These are phyloP conservation scores for Macroventuria anomochaeta DNA, from an alignment of 2,329 filamentous ascomycete genomes.

Conservation along the genomic window DNA sequence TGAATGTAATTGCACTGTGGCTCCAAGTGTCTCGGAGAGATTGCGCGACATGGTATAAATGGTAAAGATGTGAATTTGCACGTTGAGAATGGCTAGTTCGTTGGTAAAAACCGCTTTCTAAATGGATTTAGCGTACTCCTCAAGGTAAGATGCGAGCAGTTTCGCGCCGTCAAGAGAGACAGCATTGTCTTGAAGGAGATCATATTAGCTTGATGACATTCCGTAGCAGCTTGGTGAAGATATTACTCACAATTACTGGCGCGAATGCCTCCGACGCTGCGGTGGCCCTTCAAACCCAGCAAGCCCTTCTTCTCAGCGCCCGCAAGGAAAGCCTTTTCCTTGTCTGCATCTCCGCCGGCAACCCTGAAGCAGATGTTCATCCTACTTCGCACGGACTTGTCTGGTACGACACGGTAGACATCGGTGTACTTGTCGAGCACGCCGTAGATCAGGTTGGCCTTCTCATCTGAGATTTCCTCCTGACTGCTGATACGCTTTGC, in stretches of 20 bases:
- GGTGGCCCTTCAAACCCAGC: slow-evolving; percentile 85
- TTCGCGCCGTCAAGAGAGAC: slow-evolving; percentile 71
- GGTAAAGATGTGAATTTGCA: not conserved
- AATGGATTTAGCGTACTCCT: slow-evolving; percentile 59
- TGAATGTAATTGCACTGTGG: not conserved
- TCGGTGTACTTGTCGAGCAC: slow-evolving; percentile 75
- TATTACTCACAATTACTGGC: slow-evolving; percentile 71
- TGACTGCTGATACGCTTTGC: slow-evolving; percentile 76
- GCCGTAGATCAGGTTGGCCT: slow-evolving; percentile 77
- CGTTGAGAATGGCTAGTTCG: not conserved
- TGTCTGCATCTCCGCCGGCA: slow-evolving; percentile 66
- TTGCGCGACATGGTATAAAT: slow-evolving; percentile 8
- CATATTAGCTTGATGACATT: not conserved
- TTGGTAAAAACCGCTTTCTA: slow-evolving; percentile 17
- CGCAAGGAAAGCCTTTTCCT: slow-evolving; percentile 81
- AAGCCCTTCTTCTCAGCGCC: slow-evolving; percentile 72
- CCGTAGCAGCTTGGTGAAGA: not conserved
- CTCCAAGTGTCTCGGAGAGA: not conserved
- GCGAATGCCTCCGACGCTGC: slow-evolving; percentile 84
- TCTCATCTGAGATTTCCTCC: slow-evolving; percentile 73
- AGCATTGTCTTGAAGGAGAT: slow-evolving; percentile 68
- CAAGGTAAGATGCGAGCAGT: slow-evolving; percentile 71
- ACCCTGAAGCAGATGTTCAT: slow-evolving; percentile 98
- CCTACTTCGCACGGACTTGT: slow-evolving; percentile 75
- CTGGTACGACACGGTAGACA: slow-evolving; percentile 79